Evolutionary conservation across 2,329 filamentous ascomycete species (phyloP), one percentile per base, ranked within the genome.

Genomic region (Onygenales sp.): DNA sequence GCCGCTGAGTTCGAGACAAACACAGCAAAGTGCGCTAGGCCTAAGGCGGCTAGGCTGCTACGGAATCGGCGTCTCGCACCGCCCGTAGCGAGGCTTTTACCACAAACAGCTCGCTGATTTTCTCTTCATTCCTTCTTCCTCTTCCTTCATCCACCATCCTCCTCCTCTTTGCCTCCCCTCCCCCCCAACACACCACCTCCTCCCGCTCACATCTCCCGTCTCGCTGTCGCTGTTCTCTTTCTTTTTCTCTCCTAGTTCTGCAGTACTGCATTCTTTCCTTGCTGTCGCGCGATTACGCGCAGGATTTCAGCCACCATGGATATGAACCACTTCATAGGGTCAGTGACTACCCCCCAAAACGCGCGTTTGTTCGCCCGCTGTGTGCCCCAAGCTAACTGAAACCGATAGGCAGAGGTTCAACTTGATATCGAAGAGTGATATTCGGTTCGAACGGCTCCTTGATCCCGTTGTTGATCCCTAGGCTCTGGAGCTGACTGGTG

Each of bases 361-460:
- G 66, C 54, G 64, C n/a, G 32, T 35, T 27, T 45, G 38, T 41
- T 41, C 14, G 38, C 45, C 8, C 8, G 13, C 35, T 27, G 39
- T 62, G 64, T 67, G 57, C 67, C 61, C 59, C n/a, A 47, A 62
- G 61, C 65, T 67, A 66, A 69, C 66, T 66, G 61, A 58, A 63
- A 54, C 59, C 52, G 60, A 63, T 72, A 91, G 89, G 75, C 88
- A 91, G 74, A 86, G 87, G 71, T 96, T 96, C 78, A 95, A 90
- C 58, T 83, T 96, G 75, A 93, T 96, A 74, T 96, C 91, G 57
- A 94, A 92, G 78, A 95, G 89, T 73, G 90, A 95, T 75, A 95
- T 96, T 75, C 88, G 91, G 88, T 95, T 80, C 46, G 46, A 49
- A 36, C 46, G 46, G 36, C 46, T 49, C 46, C 46, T 49, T 49